Evolutionary conservation across 345 rosid species (phyloP).

Genomic region (Citrus sinensis): DNA sequence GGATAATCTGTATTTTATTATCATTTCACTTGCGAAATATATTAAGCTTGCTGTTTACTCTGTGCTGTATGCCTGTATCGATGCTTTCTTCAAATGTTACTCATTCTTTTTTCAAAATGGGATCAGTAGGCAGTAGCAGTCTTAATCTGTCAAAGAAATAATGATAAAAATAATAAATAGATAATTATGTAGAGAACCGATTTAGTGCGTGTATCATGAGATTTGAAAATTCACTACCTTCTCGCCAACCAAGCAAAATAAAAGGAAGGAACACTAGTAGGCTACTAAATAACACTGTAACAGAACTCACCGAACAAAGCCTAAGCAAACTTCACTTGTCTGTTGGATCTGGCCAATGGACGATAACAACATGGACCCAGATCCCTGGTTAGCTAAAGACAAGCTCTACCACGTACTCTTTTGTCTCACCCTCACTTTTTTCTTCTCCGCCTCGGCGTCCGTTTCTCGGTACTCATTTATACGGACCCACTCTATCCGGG

Average conservation of each 20-base stretch:
- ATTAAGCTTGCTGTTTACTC: not conserved
- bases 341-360: no score
- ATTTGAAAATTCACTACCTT: no score
- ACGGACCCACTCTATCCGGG: slow-evolving; percentile 48
- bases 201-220: no score
- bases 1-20: not conserved
- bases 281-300: no score
- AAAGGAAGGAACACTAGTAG: no score
- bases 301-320: not conserved
- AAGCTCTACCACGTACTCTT: slow-evolving; percentile 83
- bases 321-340: not conserved
- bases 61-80: not conserved
- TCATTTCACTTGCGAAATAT: not conserved
- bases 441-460: slow-evolving; percentile 62
- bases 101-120: not conserved
- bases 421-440: slow-evolving; percentile 59
- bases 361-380: slow-evolving; percentile 23
- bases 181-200: no score
- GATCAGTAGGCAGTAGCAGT: no score
- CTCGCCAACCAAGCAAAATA: no score
- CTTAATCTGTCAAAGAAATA: no score
- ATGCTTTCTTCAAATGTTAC: not conserved
- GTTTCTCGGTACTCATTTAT: slow-evolving; percentile 48
- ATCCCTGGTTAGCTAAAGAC: slow-evolving; percentile 86
- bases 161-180: no score